Evolutionary conservation across 148 eudicot species (phyloP), one percentile per base, ranked within the genome.

Genomic region (Talinum fruticosum): DNA sequence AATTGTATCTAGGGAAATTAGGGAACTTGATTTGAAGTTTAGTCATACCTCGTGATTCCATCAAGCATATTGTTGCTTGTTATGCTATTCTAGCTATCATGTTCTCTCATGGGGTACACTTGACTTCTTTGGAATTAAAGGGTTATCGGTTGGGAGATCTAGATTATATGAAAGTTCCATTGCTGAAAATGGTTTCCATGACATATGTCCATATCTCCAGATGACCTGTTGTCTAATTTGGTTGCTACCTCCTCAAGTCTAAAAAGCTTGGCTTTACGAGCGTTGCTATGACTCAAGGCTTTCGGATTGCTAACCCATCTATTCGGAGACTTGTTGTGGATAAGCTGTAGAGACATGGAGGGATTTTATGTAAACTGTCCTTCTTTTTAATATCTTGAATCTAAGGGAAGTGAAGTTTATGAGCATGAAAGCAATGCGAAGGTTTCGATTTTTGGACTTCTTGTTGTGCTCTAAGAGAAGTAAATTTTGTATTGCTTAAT

Each of bases 141-240:
- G 76, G 76, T n/a, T 54, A 67, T 74, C 76, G 66, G 21, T 19
- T 74, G 21, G 59, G 66, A 32, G 13, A 74, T 57, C 30, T 57
- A 33, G 76, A 36, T 54, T 19, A 47, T 74, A 47, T 35, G n/a
- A 54, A 57, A 54, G 30, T 57, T 23, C 45, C 76, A 54, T 35
- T 57, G 47, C 66, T 74, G 66, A 74, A 74, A 74, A 21, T 8
- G 57, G 45, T 54, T 74, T 54, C 66, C 30, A 33, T 74, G 76
- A 34, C 6, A 19, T 33, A 33, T 35, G 76, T 57, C n/a, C 66
- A 34, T 35, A 23, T 54, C 21, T 53, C 30, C 35, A n/a, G 44
- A 13, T 2, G 30, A 34, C 44, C 4, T 2, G 6, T 32, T 74
- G 8, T 74, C n/a, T 21, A 74, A 74, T 34, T 53, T 74, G 21